phyloP scores from a whole-genome alignment of 345 rosid genomes.

The Clarkia xantiana region DNA sequence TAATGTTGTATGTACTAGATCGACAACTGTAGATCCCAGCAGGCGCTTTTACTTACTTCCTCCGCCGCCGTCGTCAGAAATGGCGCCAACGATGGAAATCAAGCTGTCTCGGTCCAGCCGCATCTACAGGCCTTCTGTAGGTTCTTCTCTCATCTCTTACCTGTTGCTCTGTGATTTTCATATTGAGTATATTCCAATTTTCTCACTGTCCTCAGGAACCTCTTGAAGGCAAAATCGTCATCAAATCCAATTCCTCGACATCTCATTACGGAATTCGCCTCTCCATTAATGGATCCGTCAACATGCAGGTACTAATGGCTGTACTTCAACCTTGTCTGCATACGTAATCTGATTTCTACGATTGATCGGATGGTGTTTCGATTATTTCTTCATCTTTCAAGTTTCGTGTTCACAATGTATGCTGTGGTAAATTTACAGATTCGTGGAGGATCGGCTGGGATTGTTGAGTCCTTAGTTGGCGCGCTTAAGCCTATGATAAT shows the following conservation, averaged over 20 bases:
- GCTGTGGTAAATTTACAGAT: slow-evolving; percentile 22
- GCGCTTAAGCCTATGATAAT: slow-evolving; percentile 63
- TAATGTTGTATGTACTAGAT: neutral
- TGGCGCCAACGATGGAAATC: slow-evolving; percentile 28
- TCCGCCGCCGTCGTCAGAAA: slow-evolving; percentile 2
- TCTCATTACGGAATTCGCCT: slow-evolving; percentile 69
- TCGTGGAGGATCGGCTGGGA: slow-evolving; percentile 87
- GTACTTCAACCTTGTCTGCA: slow-evolving; percentile 1
- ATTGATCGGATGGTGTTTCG: neutral
- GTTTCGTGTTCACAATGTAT: neutral
- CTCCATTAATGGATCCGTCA: slow-evolving; percentile 51
- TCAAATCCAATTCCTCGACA: slow-evolving; percentile 51
- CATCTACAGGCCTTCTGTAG: slow-evolving; percentile 54
- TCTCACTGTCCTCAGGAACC: slow-evolving; percentile 32
- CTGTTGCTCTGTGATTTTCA: neutral
- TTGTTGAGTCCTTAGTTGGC: slow-evolving; percentile 69
- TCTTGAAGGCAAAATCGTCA: slow-evolving; percentile 54
- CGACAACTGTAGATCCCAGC: neutral
- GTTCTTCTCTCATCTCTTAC: neutral
- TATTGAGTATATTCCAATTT: neutral
- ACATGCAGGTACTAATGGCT: slow-evolving; percentile 42
- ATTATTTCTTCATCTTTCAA: neutral
- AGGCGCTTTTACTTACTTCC: neutral
- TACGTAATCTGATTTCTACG: no score
- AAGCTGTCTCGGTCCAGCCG: slow-evolving; percentile 59